phyloP scores from a whole-genome alignment of 495 filamentous ascomycete species.

The Evernia prunastri region DNA sequence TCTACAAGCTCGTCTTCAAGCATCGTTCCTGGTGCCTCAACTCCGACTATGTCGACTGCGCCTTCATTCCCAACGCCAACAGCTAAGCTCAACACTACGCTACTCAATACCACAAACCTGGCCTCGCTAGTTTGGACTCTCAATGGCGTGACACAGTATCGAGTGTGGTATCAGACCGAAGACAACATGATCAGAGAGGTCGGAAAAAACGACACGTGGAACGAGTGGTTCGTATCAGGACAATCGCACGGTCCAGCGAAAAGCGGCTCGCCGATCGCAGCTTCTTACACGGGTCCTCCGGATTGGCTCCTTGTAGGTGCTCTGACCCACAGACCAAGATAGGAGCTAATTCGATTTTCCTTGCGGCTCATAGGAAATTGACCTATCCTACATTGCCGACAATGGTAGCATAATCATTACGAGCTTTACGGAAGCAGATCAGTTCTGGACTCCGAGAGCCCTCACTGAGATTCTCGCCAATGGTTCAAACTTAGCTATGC shows the following conservation, averaged over 20 bases:
- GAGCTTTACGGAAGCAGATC: background rate
- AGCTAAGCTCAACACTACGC: background rate
- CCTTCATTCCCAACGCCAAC: background rate
- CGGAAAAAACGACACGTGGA: background rate
- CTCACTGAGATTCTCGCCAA: background rate
- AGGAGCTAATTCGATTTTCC: background rate
- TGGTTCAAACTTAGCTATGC: background rate
- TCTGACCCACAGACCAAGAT: background rate
- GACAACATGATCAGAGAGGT: constrained; percentile 1
- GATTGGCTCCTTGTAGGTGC: background rate
- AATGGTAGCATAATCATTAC: background rate
- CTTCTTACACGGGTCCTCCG: background rate
- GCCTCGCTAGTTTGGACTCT: background rate
- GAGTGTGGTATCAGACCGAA: background rate
- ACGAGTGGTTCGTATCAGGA: background rate
- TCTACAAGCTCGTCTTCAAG: background rate
- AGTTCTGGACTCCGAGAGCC: background rate
- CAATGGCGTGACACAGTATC: background rate
- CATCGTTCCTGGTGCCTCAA: background rate
- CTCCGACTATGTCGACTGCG: background rate
- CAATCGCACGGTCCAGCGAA: background rate
- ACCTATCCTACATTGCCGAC: background rate
- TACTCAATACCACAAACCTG: background rate
- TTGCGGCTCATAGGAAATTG: background rate
- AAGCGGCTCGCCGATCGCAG: constrained; percentile 1